These are phyloP conservation scores for Geranomyces michiganensis DNA, from an alignment of 192 early-diverging fungal genomes.

Conservation along the genomic window DNA sequence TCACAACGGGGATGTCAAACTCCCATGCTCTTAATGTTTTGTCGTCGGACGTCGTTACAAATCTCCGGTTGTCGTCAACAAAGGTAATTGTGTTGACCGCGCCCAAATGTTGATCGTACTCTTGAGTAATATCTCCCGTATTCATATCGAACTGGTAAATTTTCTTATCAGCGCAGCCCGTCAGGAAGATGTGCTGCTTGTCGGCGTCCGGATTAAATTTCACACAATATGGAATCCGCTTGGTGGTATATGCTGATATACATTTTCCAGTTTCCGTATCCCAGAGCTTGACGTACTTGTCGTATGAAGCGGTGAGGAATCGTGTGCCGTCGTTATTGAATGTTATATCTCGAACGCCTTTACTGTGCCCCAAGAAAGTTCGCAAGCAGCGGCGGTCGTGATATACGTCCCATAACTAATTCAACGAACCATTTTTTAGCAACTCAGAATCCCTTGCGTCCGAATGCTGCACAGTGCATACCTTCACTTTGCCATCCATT, in stretches of 20 bases:
- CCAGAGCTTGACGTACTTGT: conserved; percentile 94
- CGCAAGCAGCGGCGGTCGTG: conserved; percentile 82
- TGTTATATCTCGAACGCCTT: conserved; percentile 88
- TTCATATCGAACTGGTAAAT: conserved; percentile 88
- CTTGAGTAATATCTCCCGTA: conserved; percentile 82
- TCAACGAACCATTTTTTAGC: neutral
- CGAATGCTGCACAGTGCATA: conserved; percentile 26
- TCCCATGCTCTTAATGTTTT: conserved; percentile 98
- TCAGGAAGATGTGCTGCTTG: conserved; percentile 86
- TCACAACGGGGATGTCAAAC: conserved; percentile 96
- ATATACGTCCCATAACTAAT: conserved; percentile 93
- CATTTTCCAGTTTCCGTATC: conserved; percentile 97
- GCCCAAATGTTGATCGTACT: conserved; percentile 97
- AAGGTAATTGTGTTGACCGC: conserved; percentile 97
- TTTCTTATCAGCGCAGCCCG: conserved; percentile 92
- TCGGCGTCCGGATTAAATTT: conserved; percentile 88
- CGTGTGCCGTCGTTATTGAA: conserved; percentile 84
- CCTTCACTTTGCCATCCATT: conserved; percentile 96
- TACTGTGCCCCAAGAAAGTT: conserved; percentile 89
- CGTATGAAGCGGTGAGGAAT: conserved; percentile 90
- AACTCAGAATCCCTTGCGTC: neutral
- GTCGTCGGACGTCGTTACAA: conserved; percentile 96
- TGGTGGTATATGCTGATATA: conserved; percentile 72
- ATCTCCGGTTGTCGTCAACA: conserved; percentile 90
- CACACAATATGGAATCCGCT: conserved; percentile 84